Percentiles rank a stretch among this genome's conserved stretches.
phyloP scores from a whole-genome alignment of 352 stramenopile species.

The Lagenidium giganteum region DNA sequence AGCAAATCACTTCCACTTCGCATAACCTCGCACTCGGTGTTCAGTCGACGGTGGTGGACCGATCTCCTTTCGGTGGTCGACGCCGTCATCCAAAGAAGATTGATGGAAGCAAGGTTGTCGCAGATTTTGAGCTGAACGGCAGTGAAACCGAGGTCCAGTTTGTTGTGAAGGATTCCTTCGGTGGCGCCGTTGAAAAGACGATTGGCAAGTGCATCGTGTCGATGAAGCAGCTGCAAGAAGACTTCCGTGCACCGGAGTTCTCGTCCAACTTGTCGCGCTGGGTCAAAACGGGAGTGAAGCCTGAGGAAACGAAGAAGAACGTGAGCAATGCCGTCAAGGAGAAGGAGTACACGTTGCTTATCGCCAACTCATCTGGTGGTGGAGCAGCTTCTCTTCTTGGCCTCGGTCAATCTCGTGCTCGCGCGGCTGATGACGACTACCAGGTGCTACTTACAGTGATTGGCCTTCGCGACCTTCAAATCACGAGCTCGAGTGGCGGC shows the following conservation, averaged over 20 bases:
- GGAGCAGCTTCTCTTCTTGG: conserved; percentile 16
- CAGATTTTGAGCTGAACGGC: conserved; percentile 50
- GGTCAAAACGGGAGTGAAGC: conserved; percentile 76
- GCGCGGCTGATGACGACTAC: conserved; percentile 36
- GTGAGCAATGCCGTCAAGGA: conserved; percentile 70
- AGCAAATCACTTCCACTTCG: conserved; percentile 79
- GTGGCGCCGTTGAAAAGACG: conserved; percentile 68
- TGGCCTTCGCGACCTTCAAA: conserved; percentile 46
- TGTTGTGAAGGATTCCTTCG: conserved; percentile 83
- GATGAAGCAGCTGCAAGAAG: conserved; percentile 66
- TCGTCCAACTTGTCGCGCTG: conserved; percentile 73
- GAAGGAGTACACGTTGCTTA: conserved; percentile 68
- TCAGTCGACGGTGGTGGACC: conserved; percentile 77
- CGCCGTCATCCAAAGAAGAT: conserved; percentile 68
- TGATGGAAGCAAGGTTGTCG: conserved; percentile 54
- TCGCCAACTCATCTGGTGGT: conserved; percentile 38
- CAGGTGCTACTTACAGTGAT: conserved; percentile 72
- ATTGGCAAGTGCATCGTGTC: conserved; percentile 72
- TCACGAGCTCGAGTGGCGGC: conserved; percentile 56
- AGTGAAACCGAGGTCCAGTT: conserved; percentile 62
- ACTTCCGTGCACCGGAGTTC: conserved; percentile 72
- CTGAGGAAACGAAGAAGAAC: conserved; percentile 78
- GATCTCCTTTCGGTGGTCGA: conserved; percentile 68
- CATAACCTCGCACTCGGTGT: conserved; percentile 75
- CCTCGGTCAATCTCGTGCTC: conserved; percentile 10